Percentiles rank a stretch among this genome's conserved stretches.
Evolutionary conservation across 129 eudicot genomes (phyloP).

Genomic region (carrot (Daucus carota)): DH1_v3.0 NC_030384.2:42846501-42847000

Average conservation of each 20-base stretch:
- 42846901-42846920: constrained; percentile 76
- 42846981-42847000: constrained; percentile 89
- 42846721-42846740: constrained; percentile 99
- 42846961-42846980: constrained; percentile 47
- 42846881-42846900: constrained; percentile 53
- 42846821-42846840: constrained; percentile 7
- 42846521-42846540: constrained; percentile 91
- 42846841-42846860: neutral
- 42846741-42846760: constrained; percentile 68
- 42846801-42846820: constrained; percentile 58
- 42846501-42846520: neutral
- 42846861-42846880: neutral
- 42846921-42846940: constrained; percentile 76
- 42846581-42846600: constrained; percentile 87
- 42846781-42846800: constrained; percentile 87
- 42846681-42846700: constrained; percentile 75
- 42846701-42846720: constrained; percentile 90
- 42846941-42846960: constrained; percentile 70
- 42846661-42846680: neutral
- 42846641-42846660: neutral
- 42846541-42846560: constrained; percentile 92
- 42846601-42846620: constrained; percentile 89
- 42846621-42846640: constrained; percentile 11
- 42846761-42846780: constrained; percentile 97
- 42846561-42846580: constrained; percentile 82